Conservation (phyloP, 257 asterid species). For the Penstemon eatonii region DNA sequence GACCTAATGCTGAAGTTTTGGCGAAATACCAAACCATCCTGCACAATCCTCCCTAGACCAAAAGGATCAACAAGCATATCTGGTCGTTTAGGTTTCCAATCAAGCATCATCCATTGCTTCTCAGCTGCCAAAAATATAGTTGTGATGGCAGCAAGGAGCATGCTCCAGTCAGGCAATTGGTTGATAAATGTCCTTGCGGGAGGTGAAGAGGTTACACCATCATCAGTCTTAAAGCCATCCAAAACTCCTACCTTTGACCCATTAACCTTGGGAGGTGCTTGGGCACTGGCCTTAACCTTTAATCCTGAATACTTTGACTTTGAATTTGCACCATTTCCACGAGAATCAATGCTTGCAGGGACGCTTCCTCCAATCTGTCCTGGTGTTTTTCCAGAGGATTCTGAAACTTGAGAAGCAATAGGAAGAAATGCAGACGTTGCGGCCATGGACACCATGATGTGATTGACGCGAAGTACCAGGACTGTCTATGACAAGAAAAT, state of each 20-base stretch:
- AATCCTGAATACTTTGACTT: constrained; percentile 67
- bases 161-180: constrained; percentile 98
- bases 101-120: constrained; percentile 99
- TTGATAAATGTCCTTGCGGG: constrained; percentile 88
- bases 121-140: constrained; percentile 97
- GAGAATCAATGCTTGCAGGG: constrained; percentile 62
- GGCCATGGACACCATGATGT: constrained; percentile 76
- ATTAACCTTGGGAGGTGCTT: constrained; percentile 89
- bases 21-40: constrained; percentile 82
- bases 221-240: constrained; percentile 67
- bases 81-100: constrained; percentile 92
- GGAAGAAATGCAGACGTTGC: constrained; percentile 76
- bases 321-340: constrained; percentile 55
- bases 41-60: constrained; percentile 82
- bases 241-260: constrained; percentile 83
- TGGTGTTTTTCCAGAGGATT: constrained; percentile 56
- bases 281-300: constrained; percentile 75
- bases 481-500: constrained; percentile 10
- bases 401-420: constrained; percentile 55
- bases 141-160: constrained; percentile 95
- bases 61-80: constrained; percentile 82
- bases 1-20: constrained; percentile 96
- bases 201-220: constrained; percentile 58
- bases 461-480: constrained; percentile 20
- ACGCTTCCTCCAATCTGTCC: constrained; percentile 61